Evolutionary conservation across 2,329 filamentous ascomycete genomes (phyloP), one percentile per base, ranked within the genome.

Genomic region (Xylariaceae sp.): DNA sequence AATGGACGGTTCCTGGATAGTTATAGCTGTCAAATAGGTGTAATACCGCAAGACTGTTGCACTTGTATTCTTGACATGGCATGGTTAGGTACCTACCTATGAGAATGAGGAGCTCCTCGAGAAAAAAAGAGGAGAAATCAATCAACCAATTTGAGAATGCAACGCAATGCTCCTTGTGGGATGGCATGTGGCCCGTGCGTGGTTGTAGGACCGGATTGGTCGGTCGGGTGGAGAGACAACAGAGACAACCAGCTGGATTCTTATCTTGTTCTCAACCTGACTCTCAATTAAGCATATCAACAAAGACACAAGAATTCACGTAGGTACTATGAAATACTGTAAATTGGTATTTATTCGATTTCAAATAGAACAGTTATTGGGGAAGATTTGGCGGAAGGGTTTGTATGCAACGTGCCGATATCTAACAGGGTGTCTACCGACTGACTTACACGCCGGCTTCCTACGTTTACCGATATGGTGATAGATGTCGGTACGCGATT

Each of bases 1-100:
- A 56, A 42, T n/a, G 42, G 42, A 44, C 34, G 23, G 42, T 50
- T 50, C 53, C 57, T 55, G 44, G 53, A 53, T 56, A 39, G 11
- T 55, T 13, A 17, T 49, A 18, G 45, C 47, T 18, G 6, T 63
- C 35, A 50, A 30, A 54, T 60, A 56, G 50, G 18, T 44, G 49
- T 55, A 39, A 35, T 23, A 57, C 53, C 53, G 51, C 30, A 47
- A 47, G 11, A 54, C 10, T 35, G 10, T 57, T 45, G 42, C 34
- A 51, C 44, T 15, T 47, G 44, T n/a, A 52, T 30, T 51, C 5
- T 23, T 51, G 48, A 51, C 48, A 17, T 39, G 37, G 7, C 37
- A 42, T 8, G 11, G 8, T 9, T 42, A 42, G 37, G 37, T 42
- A 42, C 37, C 37, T 42, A 42, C 37, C 37, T 42, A 42, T 42